Base-by-base conservation (phyloP, 495 filamentous ascomycete genomes). In the Jackrogersella minutella region DNA sequence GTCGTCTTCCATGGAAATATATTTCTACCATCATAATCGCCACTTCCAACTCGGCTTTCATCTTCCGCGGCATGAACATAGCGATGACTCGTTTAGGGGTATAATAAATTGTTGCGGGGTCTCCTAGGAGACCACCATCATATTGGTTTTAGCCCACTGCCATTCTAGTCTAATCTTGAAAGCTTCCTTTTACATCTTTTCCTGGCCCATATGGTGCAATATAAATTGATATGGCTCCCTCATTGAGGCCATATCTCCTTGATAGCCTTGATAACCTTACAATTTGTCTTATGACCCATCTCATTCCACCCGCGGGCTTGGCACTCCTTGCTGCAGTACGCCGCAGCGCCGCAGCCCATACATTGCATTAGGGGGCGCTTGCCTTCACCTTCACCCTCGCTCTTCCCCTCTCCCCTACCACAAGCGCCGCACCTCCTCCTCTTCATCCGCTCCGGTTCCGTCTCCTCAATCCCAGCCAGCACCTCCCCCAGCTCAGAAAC, bases 301-400 rank as follows among this genome's bases (percentile, higher is more conserved):
- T 78, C 78, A 34, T 52, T 72, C 80, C 80, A 82, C 8, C 72
- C 78, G 22, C 71, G 71, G 5, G 65, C 73, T 54, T 82, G 80
- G 30, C 80, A 82, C 37, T 71, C 73, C 76, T 81, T 81, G 2
- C 70, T 64, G 50, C 79, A 82, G 69, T 82, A 82, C 68, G 68
- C 65, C 2, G 70, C 74, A 62, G 65, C 67, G 22, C 76, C 70
- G 41, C 80, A 82, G 22, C 76, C 80, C 19, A 74, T 79, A 66
- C 80, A 82, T 61, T 65, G 74, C 71, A 59, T 64, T 46, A 81
- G 55, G 58, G 52, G 8, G 34, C 16, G 47, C 16, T 26, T 19
- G 16, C 5, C 40, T 8, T 24, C 40, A 7, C 14, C 39, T 17
- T 41, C 16, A 34, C 4, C 6, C 52, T 22, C 43, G 9, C 24